Conservation (phyloP, 768 basidiomycete species). For the Atractiella rhizophila region DNA sequence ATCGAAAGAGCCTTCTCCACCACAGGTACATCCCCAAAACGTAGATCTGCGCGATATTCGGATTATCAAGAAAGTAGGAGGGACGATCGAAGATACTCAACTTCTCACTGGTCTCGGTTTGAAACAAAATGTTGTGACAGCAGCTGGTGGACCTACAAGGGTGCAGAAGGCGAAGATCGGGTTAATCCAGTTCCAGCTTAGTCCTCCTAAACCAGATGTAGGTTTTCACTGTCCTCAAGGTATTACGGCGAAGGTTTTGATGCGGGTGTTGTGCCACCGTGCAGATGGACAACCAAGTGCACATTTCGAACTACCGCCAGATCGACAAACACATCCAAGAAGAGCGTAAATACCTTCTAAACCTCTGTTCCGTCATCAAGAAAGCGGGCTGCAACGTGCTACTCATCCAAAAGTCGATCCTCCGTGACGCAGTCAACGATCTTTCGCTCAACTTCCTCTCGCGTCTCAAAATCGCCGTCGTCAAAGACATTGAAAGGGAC, state of each 20-base stretch:
- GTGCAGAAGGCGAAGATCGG: conserved; percentile 98
- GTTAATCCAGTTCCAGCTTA: conserved; percentile 92
- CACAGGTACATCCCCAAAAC: conserved; percentile 35
- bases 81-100: conserved; percentile 96
- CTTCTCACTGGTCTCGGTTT: conserved; percentile 65
- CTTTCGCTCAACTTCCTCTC: conserved; percentile 92
- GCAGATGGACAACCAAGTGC: conserved; percentile 98
- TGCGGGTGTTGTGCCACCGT: conserved; percentile 2
- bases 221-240: conserved; percentile 16
- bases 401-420: conserved; percentile 95
- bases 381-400: conserved; percentile 99
- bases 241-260: not conserved
- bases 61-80: conserved; percentile 92
- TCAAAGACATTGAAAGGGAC: conserved; percentile 94
- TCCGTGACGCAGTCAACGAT: conserved; percentile 96
- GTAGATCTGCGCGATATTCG: conserved; percentile 92
- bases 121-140: conserved; percentile 72
- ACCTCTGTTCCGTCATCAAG: conserved; percentile 97
- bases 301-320: conserved; percentile 96
- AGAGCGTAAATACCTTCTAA: conserved; percentile 88
- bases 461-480: conserved; percentile 78
- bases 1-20: conserved; percentile 25
- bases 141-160: conserved; percentile 75
- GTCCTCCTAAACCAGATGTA: conserved; percentile 91
- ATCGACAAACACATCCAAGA: conserved; percentile 99